A percentile compares a stretch with the other conserved stretches of the same genome.
These are phyloP conservation scores for Lolium multiflorum DNA, from an alignment of 176 grass and related monocot genomes.

Conservation along the genomic window DNA sequence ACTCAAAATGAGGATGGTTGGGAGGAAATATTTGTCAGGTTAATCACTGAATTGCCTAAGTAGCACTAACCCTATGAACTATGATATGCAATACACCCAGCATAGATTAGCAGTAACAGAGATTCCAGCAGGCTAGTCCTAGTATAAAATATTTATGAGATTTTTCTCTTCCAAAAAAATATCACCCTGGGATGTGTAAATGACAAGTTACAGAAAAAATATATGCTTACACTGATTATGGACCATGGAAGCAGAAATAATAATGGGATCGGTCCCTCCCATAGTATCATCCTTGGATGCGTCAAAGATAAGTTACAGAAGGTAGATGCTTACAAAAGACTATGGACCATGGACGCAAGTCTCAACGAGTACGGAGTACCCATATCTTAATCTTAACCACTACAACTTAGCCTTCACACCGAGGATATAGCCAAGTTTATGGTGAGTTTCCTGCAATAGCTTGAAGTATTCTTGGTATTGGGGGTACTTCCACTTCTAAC, in stretches of 20 bases:
- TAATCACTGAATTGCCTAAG: background rate
- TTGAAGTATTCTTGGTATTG: slow-evolving; percentile 53
- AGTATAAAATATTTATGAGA: background rate
- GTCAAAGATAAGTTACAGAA: background rate
- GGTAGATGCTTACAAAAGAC: background rate
- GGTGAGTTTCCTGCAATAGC: background rate
- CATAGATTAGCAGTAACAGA: background rate
- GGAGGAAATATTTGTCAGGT: background rate
- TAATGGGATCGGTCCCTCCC: background rate
- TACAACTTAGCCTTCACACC: background rate
- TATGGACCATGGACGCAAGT: background rate
- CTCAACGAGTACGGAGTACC: background rate
- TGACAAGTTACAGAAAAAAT: background rate
- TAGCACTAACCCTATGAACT: background rate
- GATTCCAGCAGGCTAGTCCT: background rate
- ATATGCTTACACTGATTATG: background rate
- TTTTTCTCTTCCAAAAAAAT: background rate
- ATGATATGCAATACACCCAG: background rate
- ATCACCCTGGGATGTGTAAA: background rate
- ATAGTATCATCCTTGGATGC: background rate
- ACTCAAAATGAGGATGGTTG: background rate
- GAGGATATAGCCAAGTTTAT: background rate
- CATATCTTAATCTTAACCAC: background rate
- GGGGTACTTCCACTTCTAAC: slow-evolving; percentile 43
- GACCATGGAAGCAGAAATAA: background rate